Base-by-base conservation (phyloP, 2,329 filamentous ascomycete species). In the Chrysoporthe cubensis region DNA sequence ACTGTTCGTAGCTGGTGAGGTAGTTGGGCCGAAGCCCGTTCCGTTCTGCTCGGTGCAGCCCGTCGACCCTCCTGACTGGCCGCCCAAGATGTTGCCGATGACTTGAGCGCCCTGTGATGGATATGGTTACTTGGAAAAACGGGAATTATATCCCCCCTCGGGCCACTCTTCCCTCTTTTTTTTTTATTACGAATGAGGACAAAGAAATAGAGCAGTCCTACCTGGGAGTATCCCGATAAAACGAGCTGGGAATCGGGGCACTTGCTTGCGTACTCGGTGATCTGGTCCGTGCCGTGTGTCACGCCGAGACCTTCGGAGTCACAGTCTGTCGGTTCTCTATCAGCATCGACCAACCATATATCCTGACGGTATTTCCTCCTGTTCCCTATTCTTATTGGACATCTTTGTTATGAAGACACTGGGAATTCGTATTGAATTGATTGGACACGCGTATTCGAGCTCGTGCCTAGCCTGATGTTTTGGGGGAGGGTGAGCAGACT, bases 81-180 rank as follows among this genome's bases (percentile, higher is more conserved):
- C 68, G 11, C 68, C 68, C 26, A 69, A 61, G 37, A 69, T 69
- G 50, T 69, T 67, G 26, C 65, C 65, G 14, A 65, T 65, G 48
- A 67, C 61, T 62, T 67, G 65, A 2, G 65, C 65, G 44, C 67
- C 67, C 65, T 69, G 16, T 32, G 14, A 44, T 60, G 16, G 46
- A 16, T 4, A 43, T 44, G 6, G 16, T 58, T 18, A 58, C 26
- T 37, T 40, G 8, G 32, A 21, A 16, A 6, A 42, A 37, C 5
- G 18, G 8, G 14, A 40, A 40, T 4, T 6, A 40, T 40, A 9
- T 40, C 26, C 26, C 26, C 26, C 26, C 26, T 26, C 26, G 26
- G 26, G 26, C 26, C 26, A 26, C 26, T 40, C 9, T 40, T 40
- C 9, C 9, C 1, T 40, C 9, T 40, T 40, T 40, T 40, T 40